phyloP scores from a whole-genome alignment of 331 rosid genomes.

The Rosa hybrid region DNA sequence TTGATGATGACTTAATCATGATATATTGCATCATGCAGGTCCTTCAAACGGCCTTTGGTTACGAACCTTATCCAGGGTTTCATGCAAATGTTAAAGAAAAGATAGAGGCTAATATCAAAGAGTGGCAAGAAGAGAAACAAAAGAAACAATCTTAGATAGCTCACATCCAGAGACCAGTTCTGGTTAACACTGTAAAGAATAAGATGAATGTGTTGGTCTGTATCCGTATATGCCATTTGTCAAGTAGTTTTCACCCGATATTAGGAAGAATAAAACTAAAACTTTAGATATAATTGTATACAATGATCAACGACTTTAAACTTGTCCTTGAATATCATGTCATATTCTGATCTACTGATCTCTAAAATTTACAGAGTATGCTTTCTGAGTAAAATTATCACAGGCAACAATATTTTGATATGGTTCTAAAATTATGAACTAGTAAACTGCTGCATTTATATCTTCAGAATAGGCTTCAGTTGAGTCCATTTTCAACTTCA shows the following conservation, averaged over 20 bases:
- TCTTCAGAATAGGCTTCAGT: background rate
- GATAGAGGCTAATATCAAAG: constrained; percentile 49
- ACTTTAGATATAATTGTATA: background rate
- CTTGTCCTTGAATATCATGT: background rate
- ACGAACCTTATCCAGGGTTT: constrained; percentile 81
- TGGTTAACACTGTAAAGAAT: constrained; percentile 2
- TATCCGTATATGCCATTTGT: no score
- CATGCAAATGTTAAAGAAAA: constrained; percentile 45
- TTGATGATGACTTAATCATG: background rate
- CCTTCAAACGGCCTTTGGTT: constrained; percentile 52
- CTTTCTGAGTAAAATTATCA: background rate
- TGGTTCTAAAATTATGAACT: background rate
- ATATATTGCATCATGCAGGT: constrained; percentile 34
- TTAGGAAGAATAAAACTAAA: background rate
- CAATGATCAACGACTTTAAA: background rate
- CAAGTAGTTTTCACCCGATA: background rate
- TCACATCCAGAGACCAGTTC: background rate
- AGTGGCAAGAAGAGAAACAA: constrained; percentile 59
- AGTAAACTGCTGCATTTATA: background rate
- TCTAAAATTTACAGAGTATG: background rate
- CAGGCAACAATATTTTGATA: background rate
- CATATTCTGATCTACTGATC: background rate
- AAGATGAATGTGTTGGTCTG: background rate
- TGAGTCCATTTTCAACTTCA: background rate
- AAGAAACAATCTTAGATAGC: constrained; percentile 40